A percentile compares a stretch with the other conserved stretches of the same genome.
Conservation (phyloP, 2,329 filamentous ascomycete species). For the Ambrosiella beaveri region DNA sequence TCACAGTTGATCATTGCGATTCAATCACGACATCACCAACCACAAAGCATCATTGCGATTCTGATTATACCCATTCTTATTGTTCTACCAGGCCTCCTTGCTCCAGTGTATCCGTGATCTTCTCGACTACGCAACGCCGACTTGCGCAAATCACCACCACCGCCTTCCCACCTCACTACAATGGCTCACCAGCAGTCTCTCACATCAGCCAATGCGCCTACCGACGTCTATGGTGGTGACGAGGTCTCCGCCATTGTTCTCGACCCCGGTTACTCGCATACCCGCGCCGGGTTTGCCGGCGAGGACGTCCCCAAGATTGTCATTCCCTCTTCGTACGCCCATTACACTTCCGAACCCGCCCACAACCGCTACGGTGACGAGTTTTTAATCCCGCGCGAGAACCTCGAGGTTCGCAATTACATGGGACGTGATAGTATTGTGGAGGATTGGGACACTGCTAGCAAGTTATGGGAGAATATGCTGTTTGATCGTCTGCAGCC, state of each 20-base stretch:
- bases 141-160: neutral
- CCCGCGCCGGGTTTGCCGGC: constrained; percentile 88
- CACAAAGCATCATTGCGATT: neutral
- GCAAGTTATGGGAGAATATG: constrained; percentile 81
- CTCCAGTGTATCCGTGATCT: neutral
- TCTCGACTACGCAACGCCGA: neutral
- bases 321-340: constrained; percentile 76
- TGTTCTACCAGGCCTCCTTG: neutral
- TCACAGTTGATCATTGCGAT: neutral
- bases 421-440: constrained; percentile 80
- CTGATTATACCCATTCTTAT: neutral
- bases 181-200: neutral
- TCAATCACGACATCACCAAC: neutral
- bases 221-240: constrained; percentile 55
- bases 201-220: constrained; percentile 23
- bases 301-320: constrained; percentile 95
- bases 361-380: constrained; percentile 75
- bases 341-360: constrained; percentile 27
- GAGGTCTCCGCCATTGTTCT: constrained; percentile 95
- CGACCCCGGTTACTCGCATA: constrained; percentile 80
- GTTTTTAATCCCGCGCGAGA: constrained; percentile 57
- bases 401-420: constrained; percentile 78
- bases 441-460: constrained; percentile 88
- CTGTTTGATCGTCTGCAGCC: constrained; percentile 79
- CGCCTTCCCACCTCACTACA: neutral